A percentile compares a stretch with the other conserved stretches of the same genome.
Evolutionary conservation across 2,329 filamentous ascomycete species (phyloP).

Genomic region (Phymatotrichopsis omnivora): DNA sequence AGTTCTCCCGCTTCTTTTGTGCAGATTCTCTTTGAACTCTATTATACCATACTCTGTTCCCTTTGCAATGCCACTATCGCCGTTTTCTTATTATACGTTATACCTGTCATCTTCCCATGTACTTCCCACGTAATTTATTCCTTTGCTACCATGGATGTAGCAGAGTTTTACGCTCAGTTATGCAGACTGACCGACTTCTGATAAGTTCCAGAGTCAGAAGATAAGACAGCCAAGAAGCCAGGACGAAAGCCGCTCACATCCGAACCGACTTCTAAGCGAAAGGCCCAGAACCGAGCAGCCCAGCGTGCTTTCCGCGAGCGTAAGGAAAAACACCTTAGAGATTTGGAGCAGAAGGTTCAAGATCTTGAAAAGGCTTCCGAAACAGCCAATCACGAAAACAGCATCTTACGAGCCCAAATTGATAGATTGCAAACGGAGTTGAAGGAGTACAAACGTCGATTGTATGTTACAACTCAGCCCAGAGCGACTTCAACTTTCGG

Average conservation of each 20-base stretch:
- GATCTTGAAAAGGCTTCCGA: slow-evolving; percentile 75
- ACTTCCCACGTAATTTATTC: slow-evolving; percentile 3
- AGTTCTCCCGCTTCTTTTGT: slow-evolving; percentile 19
- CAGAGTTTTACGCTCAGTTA: neutral
- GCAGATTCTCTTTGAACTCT: slow-evolving; percentile 1
- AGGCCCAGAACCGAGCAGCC: slow-evolving; percentile 88
- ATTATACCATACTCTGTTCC: slow-evolving; percentile 12
- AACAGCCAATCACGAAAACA: slow-evolving; percentile 75
- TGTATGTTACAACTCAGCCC: slow-evolving; percentile 41
- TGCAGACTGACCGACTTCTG: neutral
- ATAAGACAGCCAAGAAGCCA: slow-evolving; percentile 87
- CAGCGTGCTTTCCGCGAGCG: slow-evolving; percentile 89
- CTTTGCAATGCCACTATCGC: neutral
- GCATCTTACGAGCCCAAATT: slow-evolving; percentile 70
- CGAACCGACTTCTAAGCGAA: slow-evolving; percentile 90
- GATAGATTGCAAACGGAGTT: slow-evolving; percentile 78
- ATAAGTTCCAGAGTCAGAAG: slow-evolving; percentile 60
- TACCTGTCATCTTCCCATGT: slow-evolving; percentile 18
- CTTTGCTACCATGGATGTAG: neutral
- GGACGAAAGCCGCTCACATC: slow-evolving; percentile 91
- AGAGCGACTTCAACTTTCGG: slow-evolving; percentile 1
- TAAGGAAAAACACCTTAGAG: slow-evolving; percentile 83
- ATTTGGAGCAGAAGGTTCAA: slow-evolving; percentile 67
- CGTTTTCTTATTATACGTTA: neutral
- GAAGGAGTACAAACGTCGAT: slow-evolving; percentile 77